Evolutionary conservation across 345 rosid genomes (phyloP).

Genomic region (Clausena lansium): DNA sequence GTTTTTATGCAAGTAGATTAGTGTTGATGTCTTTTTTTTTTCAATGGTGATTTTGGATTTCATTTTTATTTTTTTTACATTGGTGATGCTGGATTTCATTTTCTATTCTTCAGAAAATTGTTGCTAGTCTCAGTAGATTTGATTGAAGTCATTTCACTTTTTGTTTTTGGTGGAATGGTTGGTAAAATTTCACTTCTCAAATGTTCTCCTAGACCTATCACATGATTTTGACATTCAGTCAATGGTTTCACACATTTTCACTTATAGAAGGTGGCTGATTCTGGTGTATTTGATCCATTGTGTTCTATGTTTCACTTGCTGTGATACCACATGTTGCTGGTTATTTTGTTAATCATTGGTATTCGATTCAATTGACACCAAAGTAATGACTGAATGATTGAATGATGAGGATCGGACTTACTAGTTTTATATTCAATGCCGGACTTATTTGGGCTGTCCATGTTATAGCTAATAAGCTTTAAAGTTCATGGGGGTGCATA

Average conservation of each 20-base stretch:
- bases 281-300: not conserved
- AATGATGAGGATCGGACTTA: not conserved
- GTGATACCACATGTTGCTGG: not conserved
- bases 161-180: no score
- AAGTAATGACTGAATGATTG: not conserved
- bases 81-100: no score
- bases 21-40: no score
- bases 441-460: not conserved
- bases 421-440: not conserved
- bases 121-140: no score
- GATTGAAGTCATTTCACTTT: no score
- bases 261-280: not conserved
- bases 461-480: constrained; percentile 15
- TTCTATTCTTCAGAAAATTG: no score
- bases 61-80: no score
- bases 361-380: not conserved
- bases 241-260: not conserved
- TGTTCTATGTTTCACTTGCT: not conserved
- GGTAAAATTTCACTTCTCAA: no score
- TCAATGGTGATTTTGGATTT: no score
- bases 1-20: no score
- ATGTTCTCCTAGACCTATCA: not conserved
- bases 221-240: not conserved
- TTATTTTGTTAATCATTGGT: not conserved
- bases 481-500: not conserved